Evolutionary conservation across 108 stramenopile genomes (phyloP).

Genomic region (Chaetoceros tenuissimus): DNA sequence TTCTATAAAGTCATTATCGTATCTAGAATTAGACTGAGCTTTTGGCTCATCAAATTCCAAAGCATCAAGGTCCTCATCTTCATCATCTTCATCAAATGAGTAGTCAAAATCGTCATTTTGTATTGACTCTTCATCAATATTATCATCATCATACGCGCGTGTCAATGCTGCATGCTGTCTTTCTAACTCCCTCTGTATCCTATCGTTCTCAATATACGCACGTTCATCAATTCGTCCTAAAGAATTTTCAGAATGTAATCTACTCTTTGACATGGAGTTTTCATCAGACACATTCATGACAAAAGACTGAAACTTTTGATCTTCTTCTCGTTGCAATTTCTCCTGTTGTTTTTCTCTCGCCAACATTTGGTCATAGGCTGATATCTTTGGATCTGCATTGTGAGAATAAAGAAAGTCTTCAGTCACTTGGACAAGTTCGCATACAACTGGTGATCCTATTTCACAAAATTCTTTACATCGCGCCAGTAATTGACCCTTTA

Average conservation of each 20-base stretch:
- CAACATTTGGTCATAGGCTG: conserved; percentile 54
- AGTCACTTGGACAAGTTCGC: conserved; percentile 61
- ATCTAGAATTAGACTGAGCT: conserved; percentile 28
- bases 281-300: background rate
- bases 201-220: background rate
- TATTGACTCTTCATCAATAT: background rate
- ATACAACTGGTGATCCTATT: conserved; percentile 56
- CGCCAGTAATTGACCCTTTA: conserved; percentile 22
- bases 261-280: background rate
- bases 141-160: background rate
- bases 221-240: background rate
- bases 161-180: background rate
- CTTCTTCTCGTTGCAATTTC: background rate
- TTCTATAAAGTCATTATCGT: conserved; percentile 75
- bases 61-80: conserved; percentile 19
- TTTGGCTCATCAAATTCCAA: conserved; percentile 1
- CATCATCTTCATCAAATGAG: conserved; percentile 27
- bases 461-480: conserved; percentile 47
- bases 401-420: conserved; percentile 60
- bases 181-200: background rate
- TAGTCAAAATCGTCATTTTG: conserved; percentile 10
- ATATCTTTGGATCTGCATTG: conserved; percentile 48
- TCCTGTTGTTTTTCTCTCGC: conserved; percentile 34
- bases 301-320: background rate
- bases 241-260: background rate